These are phyloP conservation scores for Solanum virginianum DNA, from an alignment of 257 asterid species.

Conservation along the genomic window DNA sequence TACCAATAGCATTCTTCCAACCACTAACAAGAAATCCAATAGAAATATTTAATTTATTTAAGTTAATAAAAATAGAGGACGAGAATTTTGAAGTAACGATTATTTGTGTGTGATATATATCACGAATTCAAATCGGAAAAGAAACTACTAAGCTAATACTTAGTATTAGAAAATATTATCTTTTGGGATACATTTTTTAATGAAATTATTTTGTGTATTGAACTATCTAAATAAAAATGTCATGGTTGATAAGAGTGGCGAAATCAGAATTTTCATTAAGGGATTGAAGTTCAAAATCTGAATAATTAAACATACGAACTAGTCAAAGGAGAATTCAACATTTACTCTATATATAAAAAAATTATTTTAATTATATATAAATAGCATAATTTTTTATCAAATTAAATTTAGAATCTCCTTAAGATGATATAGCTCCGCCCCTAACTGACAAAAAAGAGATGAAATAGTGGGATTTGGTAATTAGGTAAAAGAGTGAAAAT, in stretches of 20 bases:
- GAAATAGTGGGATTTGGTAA: background rate
- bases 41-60: background rate
- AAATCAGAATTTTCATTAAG: no score
- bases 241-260: background rate
- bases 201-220: background rate
- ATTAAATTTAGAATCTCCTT: no score
- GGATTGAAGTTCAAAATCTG: rapidly evolving
- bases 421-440: no score
- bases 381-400: no score
- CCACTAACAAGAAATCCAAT: background rate
- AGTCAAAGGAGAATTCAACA: no score
- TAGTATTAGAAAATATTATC: no score
- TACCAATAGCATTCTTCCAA: background rate
- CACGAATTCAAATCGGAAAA: rapidly evolving
- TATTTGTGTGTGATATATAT: background rate
- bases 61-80: background rate
- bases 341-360: no score
- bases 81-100: rapidly evolving
- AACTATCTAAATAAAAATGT: background rate
- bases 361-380: no score
- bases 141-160: no score
- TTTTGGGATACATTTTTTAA: no score
- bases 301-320: no score
- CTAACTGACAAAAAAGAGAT: background rate
- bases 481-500: background rate